These are phyloP conservation scores for Globisporangium cederbergense DNA, from an alignment of 352 stramenopile genomes.

Conservation along the genomic window DNA sequence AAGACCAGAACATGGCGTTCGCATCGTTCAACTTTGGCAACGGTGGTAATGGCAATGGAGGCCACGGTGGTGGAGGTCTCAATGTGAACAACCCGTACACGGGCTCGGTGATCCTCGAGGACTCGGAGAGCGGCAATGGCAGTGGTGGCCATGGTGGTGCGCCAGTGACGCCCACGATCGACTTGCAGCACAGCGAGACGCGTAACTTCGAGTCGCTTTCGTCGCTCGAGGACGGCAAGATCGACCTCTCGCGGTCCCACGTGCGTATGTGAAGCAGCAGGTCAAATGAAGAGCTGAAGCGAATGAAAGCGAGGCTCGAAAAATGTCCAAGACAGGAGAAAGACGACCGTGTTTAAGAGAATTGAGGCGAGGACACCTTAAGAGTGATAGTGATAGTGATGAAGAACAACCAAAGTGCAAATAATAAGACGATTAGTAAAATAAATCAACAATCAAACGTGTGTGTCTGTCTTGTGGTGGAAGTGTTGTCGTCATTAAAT, in stretches of 20 bases:
- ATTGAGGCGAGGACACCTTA: background rate
- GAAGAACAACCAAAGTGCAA: background rate
- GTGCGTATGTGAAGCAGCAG: conserved; percentile 30
- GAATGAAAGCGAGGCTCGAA: background rate
- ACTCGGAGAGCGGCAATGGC: conserved; percentile 15
- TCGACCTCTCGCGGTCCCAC: conserved; percentile 26
- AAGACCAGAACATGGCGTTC: conserved; percentile 18
- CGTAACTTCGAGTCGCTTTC: conserved; percentile 45
- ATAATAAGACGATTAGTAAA: background rate
- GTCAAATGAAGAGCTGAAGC: background rate
- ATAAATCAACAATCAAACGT: background rate
- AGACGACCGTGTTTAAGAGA: background rate
- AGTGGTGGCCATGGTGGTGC: conserved; percentile 3
- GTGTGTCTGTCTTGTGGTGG: background rate
- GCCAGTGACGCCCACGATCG: conserved; percentile 17
- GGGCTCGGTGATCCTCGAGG: conserved; percentile 18
- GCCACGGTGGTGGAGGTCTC: background rate
- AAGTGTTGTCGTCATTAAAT: background rate
- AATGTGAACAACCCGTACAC: conserved; percentile 23
- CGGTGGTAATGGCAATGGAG: background rate
- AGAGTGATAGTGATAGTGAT: background rate
- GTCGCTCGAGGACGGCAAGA: conserved; percentile 27
- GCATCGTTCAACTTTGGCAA: conserved; percentile 21
- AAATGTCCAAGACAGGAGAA: too few relatives aligned
- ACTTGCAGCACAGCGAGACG: conserved; percentile 20